Base-by-base conservation (phyloP, 768 basidiomycete genomes). In the Russula abietina region DNA sequence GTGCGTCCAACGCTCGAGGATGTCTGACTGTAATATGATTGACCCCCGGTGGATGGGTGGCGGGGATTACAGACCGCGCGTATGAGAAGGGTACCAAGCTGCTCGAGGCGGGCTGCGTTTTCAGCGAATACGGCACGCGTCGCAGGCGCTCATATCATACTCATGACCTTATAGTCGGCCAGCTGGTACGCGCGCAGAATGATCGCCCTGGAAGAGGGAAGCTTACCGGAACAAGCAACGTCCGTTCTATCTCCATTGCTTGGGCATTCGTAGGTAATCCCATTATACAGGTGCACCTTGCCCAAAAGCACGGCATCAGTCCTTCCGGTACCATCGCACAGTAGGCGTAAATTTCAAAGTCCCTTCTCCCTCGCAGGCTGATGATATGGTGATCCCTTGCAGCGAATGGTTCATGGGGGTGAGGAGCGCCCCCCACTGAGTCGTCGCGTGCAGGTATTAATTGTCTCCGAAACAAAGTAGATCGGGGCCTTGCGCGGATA, bases 371-470 rank as follows among this genome's bases (percentile, higher is more conserved):
- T 33, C 12, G n/a, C n/a, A 10, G 28, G 53, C 33, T 45, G 8
- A 41, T 65, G n/a, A 54, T 49, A 4, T 26, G 28, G 22, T 3
- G 5, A 61, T 65, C 56, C 56, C 61, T 65, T 56, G 57, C 62
- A 89, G 91, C 71, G 91, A 93, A 75, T 93, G 91, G 91, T 90
- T 89, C 70, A 93, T 93, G 91, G 91, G 85, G 59, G 90, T 88
- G 75, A 73, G 81, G 70, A 33, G 28, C 52, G 63, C 36, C 9
- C 22, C 41, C 0, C 22, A 3, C 10, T 48, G 5, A 39, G 6
- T 39, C 26, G 53, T 57, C 33, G 2, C 57, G 19, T 48, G 5
- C 30, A 12, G 11, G 26, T 24, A 30, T 38, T 49, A 32, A 52
- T 24, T 26, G 9, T 10, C 24, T 3, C 28, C n/a, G n/a, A 33